phyloP scores from a whole-genome alignment of 108 stramenopile genomes.

The Conticribra guillardii region DNA sequence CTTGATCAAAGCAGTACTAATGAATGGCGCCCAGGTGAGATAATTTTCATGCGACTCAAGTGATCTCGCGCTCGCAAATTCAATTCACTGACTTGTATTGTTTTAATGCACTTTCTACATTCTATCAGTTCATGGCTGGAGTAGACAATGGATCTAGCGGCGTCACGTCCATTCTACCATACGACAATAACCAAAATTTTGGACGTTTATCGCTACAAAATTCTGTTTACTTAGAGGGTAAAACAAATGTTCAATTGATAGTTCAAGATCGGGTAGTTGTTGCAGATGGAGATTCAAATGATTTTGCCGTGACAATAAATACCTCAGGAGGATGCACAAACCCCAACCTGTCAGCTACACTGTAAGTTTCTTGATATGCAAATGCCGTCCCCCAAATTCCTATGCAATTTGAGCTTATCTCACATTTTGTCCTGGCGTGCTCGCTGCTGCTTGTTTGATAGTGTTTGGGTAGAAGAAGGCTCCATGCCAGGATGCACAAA shows the following conservation, averaged over 20 bases:
- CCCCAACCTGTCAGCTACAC: constrained; percentile 23
- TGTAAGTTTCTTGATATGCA: neutral
- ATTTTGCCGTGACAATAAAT: constrained; percentile 27
- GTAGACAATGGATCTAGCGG: constrained; percentile 32
- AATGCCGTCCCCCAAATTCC: too few species aligned
- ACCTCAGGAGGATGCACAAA: constrained; percentile 21
- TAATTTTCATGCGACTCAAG: neutral
- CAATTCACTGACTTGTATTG: too few species aligned
- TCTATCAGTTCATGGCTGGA: constrained; percentile 13
- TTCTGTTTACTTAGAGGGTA: constrained; percentile 20
- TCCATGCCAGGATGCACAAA: constrained; percentile 18
- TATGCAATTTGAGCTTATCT: neutral
- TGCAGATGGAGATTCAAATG: constrained; percentile 15
- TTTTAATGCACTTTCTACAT: constrained; percentile 1
- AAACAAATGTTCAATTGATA: constrained; percentile 34
- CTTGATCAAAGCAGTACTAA: constrained; percentile 66
- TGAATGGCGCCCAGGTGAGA: constrained; percentile 54
- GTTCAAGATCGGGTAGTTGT: constrained; percentile 25
- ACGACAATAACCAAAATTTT: constrained; percentile 54
- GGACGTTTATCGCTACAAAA: constrained; percentile 33
- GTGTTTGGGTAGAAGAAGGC: constrained; percentile 30
- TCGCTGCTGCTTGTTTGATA: too few species aligned
- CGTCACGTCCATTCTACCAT: constrained; percentile 18
- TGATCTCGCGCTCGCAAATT: too few species aligned
- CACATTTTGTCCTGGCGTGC: too few species aligned